phyloP scores from a whole-genome alignment of 75 land plant species.

The Picea glauca region DNA sequence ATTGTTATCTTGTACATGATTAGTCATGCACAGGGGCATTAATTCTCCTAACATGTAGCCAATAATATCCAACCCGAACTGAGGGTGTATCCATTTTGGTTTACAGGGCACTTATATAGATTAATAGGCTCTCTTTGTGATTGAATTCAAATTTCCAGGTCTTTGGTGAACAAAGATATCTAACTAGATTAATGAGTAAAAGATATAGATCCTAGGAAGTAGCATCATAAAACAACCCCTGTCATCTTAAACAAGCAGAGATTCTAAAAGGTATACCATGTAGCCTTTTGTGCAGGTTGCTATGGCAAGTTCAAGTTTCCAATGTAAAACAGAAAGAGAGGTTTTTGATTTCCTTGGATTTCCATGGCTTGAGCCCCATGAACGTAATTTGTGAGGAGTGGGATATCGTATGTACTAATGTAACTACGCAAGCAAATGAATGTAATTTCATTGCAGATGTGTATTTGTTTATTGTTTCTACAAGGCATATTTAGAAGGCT shows the following conservation, averaged over 20 bases:
- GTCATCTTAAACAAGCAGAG: too few relatives aligned
- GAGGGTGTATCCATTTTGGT: not conserved
- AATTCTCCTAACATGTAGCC: not conserved
- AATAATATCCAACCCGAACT: not conserved
- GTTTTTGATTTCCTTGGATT: constrained; percentile 87
- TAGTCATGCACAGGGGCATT: not conserved
- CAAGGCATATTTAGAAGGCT: constrained; percentile 3
- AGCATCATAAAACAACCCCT: not conserved
- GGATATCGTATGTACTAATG: too few relatives aligned
- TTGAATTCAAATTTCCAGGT: not conserved
- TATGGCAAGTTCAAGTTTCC: constrained; percentile 33
- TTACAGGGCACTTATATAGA: not conserved
- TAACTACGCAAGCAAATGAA: too few relatives aligned
- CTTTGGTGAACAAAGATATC: not conserved
- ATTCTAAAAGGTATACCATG: constrained; percentile 2
- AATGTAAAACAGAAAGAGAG: constrained; percentile 69
- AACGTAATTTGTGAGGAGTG: constrained; percentile 67
- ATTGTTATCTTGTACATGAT: not conserved
- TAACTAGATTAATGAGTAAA: not conserved
- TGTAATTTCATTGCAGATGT: too few relatives aligned
- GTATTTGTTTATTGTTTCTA: too few relatives aligned
- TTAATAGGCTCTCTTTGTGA: not conserved
- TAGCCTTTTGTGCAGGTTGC: constrained; percentile 25
- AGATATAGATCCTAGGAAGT: not conserved
- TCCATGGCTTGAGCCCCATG: constrained; percentile 92